Evolutionary conservation across 1,284 basidiomycete genomes (phyloP).

Genomic region (Cryptococcus neoformans): DNA sequence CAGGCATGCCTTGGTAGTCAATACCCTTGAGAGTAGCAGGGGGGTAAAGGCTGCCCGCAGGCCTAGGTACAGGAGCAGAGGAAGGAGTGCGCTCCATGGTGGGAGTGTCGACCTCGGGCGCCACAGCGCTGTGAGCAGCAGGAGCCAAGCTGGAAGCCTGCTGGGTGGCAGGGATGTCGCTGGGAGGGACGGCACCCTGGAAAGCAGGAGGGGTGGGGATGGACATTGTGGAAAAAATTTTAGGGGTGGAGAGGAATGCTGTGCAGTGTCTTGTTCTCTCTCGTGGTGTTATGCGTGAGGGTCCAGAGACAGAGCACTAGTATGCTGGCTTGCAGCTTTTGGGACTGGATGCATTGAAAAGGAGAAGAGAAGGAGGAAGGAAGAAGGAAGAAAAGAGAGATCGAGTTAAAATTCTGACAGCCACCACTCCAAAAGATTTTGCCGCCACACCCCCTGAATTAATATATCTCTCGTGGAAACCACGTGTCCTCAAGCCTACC

Average conservation of each 20-base stretch:
- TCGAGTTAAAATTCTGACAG: too few species aligned
- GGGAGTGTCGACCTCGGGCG: slow-evolving; percentile 23
- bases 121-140: slow-evolving; percentile 23
- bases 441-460: too few species aligned
- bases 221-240: not conserved
- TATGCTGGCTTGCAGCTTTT: slow-evolving; percentile 3
- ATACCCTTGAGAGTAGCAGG: slow-evolving; percentile 46
- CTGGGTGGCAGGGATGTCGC: slow-evolving; percentile 23
- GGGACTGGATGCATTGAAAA: slow-evolving; percentile 7
- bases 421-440: too few species aligned
- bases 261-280: slow-evolving; percentile 4
- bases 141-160: slow-evolving; percentile 20
- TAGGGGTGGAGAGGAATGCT: not conserved
- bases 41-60: slow-evolving; percentile 41
- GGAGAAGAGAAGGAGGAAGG: slow-evolving; percentile 8
- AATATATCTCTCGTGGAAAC: not conserved
- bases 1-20: slow-evolving; percentile 38
- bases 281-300: too few species aligned
- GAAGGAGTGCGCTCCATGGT: slow-evolving; percentile 8
- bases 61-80: slow-evolving; percentile 16
- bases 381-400: slow-evolving; percentile 18
- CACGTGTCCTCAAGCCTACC: too few species aligned
- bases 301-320: too few species aligned
- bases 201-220: slow-evolving; percentile 18
- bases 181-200: slow-evolving; percentile 28